Base-by-base conservation (phyloP, 352 stramenopile genomes). In the Phytophthora niederhauseri region DNA sequence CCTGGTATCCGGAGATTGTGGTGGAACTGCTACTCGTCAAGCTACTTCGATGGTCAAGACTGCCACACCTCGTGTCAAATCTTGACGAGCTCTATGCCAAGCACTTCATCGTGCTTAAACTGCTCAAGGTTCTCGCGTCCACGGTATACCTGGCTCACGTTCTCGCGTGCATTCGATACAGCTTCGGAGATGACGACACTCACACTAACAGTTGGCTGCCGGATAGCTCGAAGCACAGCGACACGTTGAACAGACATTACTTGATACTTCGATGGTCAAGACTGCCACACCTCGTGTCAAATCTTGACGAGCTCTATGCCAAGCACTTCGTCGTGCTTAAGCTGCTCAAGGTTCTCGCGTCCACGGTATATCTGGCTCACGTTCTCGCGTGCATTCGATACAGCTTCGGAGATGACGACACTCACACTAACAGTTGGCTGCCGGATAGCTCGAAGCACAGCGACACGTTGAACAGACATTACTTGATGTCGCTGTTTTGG, bases 71-170 rank as follows among this genome's bases (percentile, higher is more conserved):
- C 54, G 64, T 90, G 14, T 63, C 70, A 1, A 78, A 64, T 43
- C 59, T 92, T 43, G 84, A 92, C 38, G 72, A 81, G 8, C 58
- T 89, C 36, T 87, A 89, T 38, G 78, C 83, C n/a, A 82, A 72
- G 34, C 75, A 85, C 36, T 92, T 90, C 43, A 73, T 79, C 6
- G 9, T 75, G 3, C 36, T 89, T 30, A 85, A 83, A 51, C 54
- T 83, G 0, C 38, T 65, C 34, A 83, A 83, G 57, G 64, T 90
- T 50, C 31, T 92, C 2, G 52, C 82, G 7, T 70, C 68, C 2
- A 85, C 75, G 4, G 53, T 87, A 2, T 77, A 78, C 28, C 14
- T 92, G 8, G 81, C 84, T 22, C 84, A 92, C 34, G 65, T 78
- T 2, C 65, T 89, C 0, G 80, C 79, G 1, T 90, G 81, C 57